Evolutionary conservation across 768 basidiomycete genomes (phyloP).

Genomic region (Mycena olivaceomarginata): DNA sequence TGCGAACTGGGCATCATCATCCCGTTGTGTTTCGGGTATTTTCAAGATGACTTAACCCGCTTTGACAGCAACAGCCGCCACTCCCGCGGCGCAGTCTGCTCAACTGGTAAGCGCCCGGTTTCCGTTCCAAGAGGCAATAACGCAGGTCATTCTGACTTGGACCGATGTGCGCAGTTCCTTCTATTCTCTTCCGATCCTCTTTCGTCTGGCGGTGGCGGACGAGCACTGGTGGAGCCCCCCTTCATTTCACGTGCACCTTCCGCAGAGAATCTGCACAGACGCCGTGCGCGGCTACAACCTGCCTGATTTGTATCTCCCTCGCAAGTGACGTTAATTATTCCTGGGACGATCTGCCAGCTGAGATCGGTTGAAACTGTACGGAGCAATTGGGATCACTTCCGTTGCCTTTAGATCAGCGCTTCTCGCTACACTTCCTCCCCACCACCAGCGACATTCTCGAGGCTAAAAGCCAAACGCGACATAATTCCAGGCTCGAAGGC

Average conservation of each 20-base stretch:
- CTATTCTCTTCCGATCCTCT: conserved; percentile 5
- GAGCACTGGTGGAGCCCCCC: background rate
- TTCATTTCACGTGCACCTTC: conserved; percentile 23
- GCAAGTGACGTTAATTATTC: conserved; percentile 23
- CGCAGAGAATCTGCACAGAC: conserved; percentile 9
- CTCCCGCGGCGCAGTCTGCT: background rate
- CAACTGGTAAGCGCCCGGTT: conserved; percentile 11
- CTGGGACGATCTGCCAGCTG: conserved; percentile 14
- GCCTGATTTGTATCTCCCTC: conserved; percentile 19
- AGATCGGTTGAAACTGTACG: background rate
- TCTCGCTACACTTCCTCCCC: background rate
- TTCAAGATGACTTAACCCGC: background rate
- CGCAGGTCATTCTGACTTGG: conserved; percentile 28
- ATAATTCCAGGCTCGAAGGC: background rate
- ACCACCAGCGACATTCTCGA: background rate
- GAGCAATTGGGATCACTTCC: too few species aligned
- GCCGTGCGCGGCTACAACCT: background rate
- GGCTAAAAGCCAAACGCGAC: background rate
- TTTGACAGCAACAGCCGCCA: conserved; percentile 14
- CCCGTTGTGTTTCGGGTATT: background rate
- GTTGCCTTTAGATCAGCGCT: conserved; percentile 8
- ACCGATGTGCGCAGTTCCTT: conserved; percentile 27
- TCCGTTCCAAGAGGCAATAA: conserved; percentile 1
- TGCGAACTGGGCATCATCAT: background rate
- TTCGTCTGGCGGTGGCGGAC: background rate